A percentile compares a stretch with the other conserved stretches of the same genome.
These are phyloP conservation scores for Coffea eugenioides DNA, from an alignment of 257 asterid species.

Conservation along the genomic window DNA sequence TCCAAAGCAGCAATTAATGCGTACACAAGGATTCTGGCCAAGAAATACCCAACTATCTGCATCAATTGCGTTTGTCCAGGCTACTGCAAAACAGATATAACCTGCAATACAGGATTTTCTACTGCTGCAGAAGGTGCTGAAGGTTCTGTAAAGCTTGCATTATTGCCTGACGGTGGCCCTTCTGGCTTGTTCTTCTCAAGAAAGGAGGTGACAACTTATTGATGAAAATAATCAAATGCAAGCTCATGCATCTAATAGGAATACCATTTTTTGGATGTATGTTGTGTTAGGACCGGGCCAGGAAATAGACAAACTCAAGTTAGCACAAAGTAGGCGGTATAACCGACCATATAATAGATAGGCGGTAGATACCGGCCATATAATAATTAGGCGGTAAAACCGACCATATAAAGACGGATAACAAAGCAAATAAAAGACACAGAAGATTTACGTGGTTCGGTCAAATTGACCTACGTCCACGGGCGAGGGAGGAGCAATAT, in stretches of 20 bases:
- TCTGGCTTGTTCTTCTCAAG: conserved; percentile 25
- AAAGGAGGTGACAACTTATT: background rate
- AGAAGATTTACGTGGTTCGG: no score
- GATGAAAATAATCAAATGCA: background rate
- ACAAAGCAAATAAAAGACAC: no score
- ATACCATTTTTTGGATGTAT: background rate
- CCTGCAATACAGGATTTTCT: conserved; percentile 8
- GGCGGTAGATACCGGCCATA: no score
- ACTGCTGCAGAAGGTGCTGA: conserved; percentile 26
- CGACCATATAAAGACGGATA: no score
- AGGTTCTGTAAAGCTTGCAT: conserved; percentile 19
- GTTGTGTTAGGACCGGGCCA: no score
- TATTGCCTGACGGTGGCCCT: conserved; percentile 29
- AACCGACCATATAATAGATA: no score
- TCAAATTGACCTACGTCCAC: no score
- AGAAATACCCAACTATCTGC: conserved; percentile 17
- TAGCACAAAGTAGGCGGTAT: no score
- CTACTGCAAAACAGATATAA: conserved; percentile 26
- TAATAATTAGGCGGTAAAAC: no score
- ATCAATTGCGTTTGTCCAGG: conserved; percentile 33
- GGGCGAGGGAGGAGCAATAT: no score
- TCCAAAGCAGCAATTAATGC: conserved; percentile 36
- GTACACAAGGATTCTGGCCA: conserved; percentile 29
- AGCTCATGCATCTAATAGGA: background rate
- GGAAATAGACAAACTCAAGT: no score